Conservation (phyloP, 768 basidiomycete species). For the Russula compacta region DNA sequence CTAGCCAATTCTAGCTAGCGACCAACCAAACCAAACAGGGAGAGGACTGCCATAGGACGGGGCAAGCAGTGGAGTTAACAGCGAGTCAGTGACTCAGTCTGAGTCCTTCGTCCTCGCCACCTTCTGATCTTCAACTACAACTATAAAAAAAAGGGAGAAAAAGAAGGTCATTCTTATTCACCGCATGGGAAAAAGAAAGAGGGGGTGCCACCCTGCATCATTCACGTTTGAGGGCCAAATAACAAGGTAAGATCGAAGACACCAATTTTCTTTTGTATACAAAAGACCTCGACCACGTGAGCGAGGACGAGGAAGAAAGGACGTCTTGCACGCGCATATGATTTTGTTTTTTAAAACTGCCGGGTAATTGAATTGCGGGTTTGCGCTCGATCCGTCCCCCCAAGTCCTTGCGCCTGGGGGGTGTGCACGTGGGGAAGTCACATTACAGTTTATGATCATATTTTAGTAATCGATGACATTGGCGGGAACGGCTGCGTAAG, state of each 20-base stretch:
- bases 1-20: background rate
- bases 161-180: background rate
- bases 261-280: background rate
- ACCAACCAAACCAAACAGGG: background rate
- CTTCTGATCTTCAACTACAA: background rate
- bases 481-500: slow-evolving; percentile 24
- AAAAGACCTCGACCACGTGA: background rate
- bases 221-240: background rate
- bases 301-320: background rate
- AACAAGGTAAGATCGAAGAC: background rate
- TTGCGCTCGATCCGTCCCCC: background rate
- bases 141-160: background rate
- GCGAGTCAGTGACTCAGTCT: background rate
- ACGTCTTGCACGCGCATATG: background rate
- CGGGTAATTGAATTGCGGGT: background rate
- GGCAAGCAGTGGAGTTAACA: background rate
- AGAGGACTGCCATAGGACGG: background rate
- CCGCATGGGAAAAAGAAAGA: background rate
- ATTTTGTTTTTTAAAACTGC: background rate
- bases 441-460: background rate
- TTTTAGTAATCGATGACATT: slow-evolving; percentile 21
- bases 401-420: background rate
- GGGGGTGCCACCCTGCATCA: background rate
- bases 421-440: background rate
- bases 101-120: background rate